These are phyloP conservation scores for Beta vulgaris DNA, from an alignment of 148 eudicot species.

Conservation along the genomic window DNA sequence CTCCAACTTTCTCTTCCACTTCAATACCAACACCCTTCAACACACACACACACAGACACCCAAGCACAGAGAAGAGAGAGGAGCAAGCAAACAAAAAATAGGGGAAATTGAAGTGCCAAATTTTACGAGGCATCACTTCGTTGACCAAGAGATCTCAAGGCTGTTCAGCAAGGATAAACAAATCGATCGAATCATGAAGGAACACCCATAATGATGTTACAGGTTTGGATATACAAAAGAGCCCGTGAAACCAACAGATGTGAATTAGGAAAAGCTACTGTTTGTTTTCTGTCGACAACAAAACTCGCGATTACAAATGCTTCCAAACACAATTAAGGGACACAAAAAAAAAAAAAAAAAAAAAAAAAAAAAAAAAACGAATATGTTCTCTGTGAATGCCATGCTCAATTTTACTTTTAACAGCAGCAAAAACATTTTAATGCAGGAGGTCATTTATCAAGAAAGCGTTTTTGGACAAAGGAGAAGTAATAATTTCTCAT, in stretches of 20 bases:
- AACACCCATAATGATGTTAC: not conserved
- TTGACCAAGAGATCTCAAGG: not conserved
- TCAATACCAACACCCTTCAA: not conserved
- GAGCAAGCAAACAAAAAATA: too few relatives aligned
- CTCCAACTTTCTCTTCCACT: too few relatives aligned
- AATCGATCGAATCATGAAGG: not conserved
- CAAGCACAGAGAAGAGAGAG: too few relatives aligned
- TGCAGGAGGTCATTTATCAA: not conserved
- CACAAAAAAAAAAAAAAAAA: not conserved
- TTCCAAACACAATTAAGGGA: not conserved
- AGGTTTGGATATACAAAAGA: not conserved
- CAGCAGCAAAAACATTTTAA: not conserved
- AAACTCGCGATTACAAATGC: not conserved
- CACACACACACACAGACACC: not conserved
- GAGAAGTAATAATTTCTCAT: too few relatives aligned
- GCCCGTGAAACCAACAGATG: not conserved
- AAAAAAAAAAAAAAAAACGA: not conserved
- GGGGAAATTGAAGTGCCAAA: too few relatives aligned
- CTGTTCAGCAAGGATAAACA: not conserved
- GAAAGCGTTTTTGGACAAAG: too few relatives aligned
- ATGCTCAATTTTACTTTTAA: not conserved
- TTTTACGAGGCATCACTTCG: too few relatives aligned
- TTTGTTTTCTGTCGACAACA: not conserved
- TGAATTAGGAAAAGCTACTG: not conserved
- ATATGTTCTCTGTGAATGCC: not conserved